Evolutionary conservation across 768 basidiomycete genomes (phyloP).

Genomic region (Megacollybia marginata): DNA sequence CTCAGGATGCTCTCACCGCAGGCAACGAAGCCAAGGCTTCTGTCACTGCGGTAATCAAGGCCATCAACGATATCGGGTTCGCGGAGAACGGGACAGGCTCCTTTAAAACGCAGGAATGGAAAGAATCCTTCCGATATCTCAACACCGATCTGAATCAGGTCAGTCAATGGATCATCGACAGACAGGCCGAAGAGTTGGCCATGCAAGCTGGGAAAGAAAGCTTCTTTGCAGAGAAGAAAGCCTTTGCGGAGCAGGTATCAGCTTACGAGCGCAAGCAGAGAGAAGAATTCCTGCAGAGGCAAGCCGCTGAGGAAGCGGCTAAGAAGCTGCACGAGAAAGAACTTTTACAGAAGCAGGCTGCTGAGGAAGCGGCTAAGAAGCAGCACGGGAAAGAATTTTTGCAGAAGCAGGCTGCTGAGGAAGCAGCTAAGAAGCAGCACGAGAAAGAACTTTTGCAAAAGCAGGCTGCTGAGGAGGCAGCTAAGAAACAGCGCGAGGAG

Average conservation of each 20-base stretch:
- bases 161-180: neutral
- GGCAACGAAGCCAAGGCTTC: constrained; percentile 17
- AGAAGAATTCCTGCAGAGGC: no score
- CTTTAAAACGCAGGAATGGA: neutral
- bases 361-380: neutral
- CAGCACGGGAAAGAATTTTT: neutral
- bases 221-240: neutral
- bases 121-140: neutral
- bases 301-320: neutral
- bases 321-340: neutral
- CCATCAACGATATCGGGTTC: constrained; percentile 7
- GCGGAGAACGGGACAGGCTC: neutral
- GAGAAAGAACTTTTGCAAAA: neutral
- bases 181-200: neutral
- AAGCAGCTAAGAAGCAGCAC: neutral
- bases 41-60: constrained; percentile 16
- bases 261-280: neutral
- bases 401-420: neutral
- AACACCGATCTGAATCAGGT: neutral
- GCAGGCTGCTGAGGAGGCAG: neutral
- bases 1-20: constrained; percentile 17
- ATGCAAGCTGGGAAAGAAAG: neutral
- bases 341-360: neutral
- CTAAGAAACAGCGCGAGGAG: neutral
- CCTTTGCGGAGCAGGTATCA: neutral